Percentiles rank a stretch among this genome's conserved stretches.
phyloP scores from a whole-genome alignment of 148 eudicot species.

The Fagopyrum esculentum region DNA sequence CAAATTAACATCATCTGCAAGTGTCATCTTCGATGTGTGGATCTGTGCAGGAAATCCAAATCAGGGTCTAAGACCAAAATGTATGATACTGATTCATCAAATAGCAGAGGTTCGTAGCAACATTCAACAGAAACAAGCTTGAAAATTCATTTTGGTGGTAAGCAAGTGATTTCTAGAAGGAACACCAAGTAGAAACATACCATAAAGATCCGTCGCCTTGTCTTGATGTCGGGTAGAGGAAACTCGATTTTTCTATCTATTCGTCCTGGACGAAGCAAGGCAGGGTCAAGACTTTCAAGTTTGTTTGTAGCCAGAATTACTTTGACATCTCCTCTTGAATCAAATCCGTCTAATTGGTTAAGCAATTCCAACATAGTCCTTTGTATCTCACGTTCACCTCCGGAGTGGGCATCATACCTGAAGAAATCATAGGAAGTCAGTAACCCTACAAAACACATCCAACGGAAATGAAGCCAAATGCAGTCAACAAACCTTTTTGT shows the following conservation, averaged over 20 bases:
- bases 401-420: slow-evolving; percentile 14
- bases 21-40: slow-evolving; percentile 88
- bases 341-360: slow-evolving; percentile 14
- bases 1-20: slow-evolving; percentile 80
- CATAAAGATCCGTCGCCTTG: slow-evolving; percentile 9
- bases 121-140: background rate
- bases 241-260: slow-evolving; percentile 13
- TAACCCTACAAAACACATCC: background rate
- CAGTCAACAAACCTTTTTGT: slow-evolving; percentile 12
- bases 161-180: background rate
- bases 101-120: background rate
- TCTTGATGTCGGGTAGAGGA: slow-evolving; percentile 15
- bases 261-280: slow-evolving; percentile 16
- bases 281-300: slow-evolving; percentile 15
- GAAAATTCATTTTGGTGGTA: background rate
- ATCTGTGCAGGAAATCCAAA: slow-evolving; percentile 26
- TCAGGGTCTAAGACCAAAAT: background rate
- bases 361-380: slow-evolving; percentile 15
- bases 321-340: slow-evolving; percentile 12
- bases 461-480: background rate
- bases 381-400: slow-evolving; percentile 16
- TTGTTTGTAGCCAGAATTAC: slow-evolving; percentile 14
- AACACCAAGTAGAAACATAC: slow-evolving; percentile 1
- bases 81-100: background rate
- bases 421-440: background rate